phyloP scores from a whole-genome alignment of 768 basidiomycete species.

The Scleroderma citrinum region DNA sequence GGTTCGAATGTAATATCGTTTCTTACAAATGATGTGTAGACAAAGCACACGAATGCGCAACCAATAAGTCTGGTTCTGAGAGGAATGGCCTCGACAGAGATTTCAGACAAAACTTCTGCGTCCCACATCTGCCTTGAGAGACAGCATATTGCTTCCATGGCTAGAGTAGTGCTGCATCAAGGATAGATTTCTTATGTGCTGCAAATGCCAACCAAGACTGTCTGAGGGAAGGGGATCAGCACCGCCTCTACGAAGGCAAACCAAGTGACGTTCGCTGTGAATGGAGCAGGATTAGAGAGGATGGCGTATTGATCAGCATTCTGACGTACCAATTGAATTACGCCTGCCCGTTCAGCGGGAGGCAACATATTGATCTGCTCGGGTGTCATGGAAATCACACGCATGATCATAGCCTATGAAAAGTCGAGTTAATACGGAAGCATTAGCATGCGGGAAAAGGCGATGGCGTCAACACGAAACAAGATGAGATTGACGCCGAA shows the following conservation, averaged over 20 bases:
- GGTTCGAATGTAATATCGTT: no score
- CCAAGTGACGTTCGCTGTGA: neutral
- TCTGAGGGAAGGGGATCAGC: neutral
- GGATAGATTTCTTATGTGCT: no score
- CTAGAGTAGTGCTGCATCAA: no score
- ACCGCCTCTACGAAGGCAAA: neutral
- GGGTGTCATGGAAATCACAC: constrained; percentile 74
- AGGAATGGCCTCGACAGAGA: no score
- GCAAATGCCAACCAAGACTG: neutral
- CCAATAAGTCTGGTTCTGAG: no score
- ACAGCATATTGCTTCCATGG: no score
- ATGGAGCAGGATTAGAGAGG: neutral
- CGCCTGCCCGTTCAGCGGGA: constrained; percentile 64
- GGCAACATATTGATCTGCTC: constrained; percentile 78
- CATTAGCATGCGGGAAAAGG: neutral
- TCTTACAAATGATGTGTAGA: no score
- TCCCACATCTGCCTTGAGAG: no score
- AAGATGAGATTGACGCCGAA: neutral
- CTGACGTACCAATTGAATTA: constrained; percentile 71
- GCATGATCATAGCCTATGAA: constrained; percentile 63
- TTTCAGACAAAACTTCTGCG: no score
- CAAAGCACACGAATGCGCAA: no score
- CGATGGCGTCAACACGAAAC: no score
- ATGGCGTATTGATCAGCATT: neutral
- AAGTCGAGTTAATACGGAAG: neutral